phyloP scores from a whole-genome alignment of 192 early-diverging fungal genomes.

The Linnemannia hyalina region DNA sequence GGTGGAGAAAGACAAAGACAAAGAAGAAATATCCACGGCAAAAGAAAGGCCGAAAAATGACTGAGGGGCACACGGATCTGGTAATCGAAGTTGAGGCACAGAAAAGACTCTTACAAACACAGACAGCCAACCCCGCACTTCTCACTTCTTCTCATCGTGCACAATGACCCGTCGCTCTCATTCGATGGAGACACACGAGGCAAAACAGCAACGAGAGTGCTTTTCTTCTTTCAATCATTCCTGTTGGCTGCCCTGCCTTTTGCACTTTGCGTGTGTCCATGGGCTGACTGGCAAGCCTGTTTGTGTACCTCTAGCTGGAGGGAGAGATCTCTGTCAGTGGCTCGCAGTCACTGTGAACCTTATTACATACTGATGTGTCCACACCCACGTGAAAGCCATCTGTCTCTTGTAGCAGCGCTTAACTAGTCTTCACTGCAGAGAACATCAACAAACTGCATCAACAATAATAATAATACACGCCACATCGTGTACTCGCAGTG shows the following conservation, averaged over 20 bases:
- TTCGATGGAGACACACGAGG: conserved; percentile 3
- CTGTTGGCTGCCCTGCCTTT: not conserved
- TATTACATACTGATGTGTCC: not conserved
- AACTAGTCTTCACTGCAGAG: too few relatives aligned
- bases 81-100: not conserved
- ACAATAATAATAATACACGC: too few relatives aligned
- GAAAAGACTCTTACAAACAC: not conserved
- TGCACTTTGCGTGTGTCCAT: not conserved
- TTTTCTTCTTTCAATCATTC: not conserved
- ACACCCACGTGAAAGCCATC: too few relatives aligned
- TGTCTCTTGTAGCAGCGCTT: too few relatives aligned
- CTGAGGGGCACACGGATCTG: not conserved
- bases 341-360: conserved; percentile 2
- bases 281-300: not conserved
- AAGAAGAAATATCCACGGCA: conserved; percentile 5
- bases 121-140: not conserved
- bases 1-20: not conserved
- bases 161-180: not conserved
- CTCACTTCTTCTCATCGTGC: not conserved
- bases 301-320: not conserved
- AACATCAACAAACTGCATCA: too few relatives aligned
- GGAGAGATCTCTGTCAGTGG: not conserved
- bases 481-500: too few relatives aligned
- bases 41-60: not conserved
- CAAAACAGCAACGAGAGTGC: not conserved